Evolutionary conservation across 345 rosid genomes (phyloP).

Genomic region (Lumnitzera racemosa): DNA sequence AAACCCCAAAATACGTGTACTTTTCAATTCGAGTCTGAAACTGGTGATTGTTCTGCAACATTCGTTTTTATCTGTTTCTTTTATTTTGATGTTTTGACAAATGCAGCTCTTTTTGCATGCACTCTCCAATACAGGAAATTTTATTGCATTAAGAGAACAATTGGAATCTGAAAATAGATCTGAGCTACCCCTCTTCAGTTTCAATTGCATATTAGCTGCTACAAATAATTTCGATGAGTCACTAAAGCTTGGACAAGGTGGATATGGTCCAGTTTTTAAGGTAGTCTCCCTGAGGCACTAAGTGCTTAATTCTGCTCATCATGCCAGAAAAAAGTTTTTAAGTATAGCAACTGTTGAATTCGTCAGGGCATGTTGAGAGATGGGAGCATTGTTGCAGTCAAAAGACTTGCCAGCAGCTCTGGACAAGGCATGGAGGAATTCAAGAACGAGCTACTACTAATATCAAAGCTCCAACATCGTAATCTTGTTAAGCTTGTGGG

Average conservation of each 20-base stretch:
- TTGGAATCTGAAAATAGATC: background rate
- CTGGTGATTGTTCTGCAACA: too few relatives aligned
- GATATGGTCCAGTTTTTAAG: constrained; percentile 8
- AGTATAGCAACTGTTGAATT: background rate
- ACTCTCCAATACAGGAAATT: too few relatives aligned
- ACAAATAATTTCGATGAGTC: background rate
- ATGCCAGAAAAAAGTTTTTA: background rate
- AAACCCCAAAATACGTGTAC: too few relatives aligned
- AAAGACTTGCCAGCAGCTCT: constrained; percentile 45
- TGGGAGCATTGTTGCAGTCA: constrained; percentile 50
- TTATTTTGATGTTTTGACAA: too few relatives aligned
- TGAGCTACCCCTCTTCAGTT: background rate
- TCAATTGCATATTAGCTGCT: background rate
- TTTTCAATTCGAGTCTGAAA: too few relatives aligned
- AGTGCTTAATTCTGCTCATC: too few relatives aligned
- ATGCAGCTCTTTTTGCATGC: too few relatives aligned
- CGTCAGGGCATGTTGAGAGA: constrained; percentile 34
- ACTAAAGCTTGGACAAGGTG: constrained; percentile 13
- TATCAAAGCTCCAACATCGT: constrained; percentile 43
- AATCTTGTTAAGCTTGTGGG: background rate
- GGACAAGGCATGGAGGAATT: constrained; percentile 37
- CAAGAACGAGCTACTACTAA: too few relatives aligned
- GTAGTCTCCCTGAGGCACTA: background rate
- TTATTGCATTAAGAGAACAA: background rate
- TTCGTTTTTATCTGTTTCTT: background rate